Evolutionary conservation across 306 rosid genomes (phyloP).

Genomic region (Begonia masoniana): DNA sequence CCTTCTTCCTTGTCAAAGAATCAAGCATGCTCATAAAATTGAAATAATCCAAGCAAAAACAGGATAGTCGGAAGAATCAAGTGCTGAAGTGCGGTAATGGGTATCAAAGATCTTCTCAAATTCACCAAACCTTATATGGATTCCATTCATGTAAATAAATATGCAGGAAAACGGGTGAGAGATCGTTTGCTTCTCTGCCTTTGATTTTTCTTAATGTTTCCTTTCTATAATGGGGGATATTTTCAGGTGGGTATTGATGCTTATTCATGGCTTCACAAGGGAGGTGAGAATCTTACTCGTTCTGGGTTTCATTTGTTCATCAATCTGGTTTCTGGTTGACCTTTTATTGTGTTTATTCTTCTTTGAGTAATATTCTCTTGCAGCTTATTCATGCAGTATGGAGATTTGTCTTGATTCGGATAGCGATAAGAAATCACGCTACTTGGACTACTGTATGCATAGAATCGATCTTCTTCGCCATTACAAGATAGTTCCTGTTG

Average conservation of each 20-base stretch:
- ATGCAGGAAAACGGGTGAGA: slow-evolving; percentile 71
- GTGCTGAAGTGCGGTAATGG: slow-evolving; percentile 29
- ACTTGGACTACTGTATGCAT: slow-evolving; percentile 72
- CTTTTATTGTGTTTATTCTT: not conserved
- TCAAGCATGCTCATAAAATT: too few relatives aligned
- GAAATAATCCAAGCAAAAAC: too few relatives aligned
- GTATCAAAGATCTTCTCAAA: slow-evolving; percentile 91
- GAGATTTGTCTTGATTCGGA: slow-evolving; percentile 68
- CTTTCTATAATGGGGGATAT: not conserved
- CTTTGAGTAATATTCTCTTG: slow-evolving; percentile 50
- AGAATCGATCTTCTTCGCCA: slow-evolving; percentile 40
- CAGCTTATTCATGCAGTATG: slow-evolving; percentile 97
- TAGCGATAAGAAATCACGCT: slow-evolving; percentile 47
- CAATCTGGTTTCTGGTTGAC: not conserved
- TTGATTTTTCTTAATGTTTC: not conserved
- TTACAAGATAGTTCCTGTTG: slow-evolving; percentile 33
- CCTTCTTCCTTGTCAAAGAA: not conserved
- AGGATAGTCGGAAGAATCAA: not conserved
- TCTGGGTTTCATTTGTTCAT: not conserved
- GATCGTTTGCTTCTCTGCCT: not conserved
- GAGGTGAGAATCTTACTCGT: slow-evolving; percentile 31
- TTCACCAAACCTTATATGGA: slow-evolving; percentile 74
- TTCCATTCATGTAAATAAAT: slow-evolving; percentile 54
- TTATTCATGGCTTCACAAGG: slow-evolving; percentile 95
- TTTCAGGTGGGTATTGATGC: slow-evolving; percentile 96